These are phyloP conservation scores for Acacia acuminata DNA, from an alignment of 306 rosid species.

Conservation along the genomic window DNA sequence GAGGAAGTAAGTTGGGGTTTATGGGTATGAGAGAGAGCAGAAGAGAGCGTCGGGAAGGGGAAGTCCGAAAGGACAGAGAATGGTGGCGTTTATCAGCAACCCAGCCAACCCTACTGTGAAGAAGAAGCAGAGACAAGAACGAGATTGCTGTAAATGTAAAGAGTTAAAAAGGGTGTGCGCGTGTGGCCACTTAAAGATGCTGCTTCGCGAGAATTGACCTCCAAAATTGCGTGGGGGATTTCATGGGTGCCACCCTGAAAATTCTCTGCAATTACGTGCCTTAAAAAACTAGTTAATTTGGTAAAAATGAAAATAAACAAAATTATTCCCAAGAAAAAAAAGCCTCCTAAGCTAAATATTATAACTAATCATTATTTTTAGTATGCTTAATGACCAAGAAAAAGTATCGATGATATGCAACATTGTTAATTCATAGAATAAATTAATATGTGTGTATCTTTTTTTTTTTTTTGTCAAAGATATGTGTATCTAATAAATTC, in stretches of 20 bases:
- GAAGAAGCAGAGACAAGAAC: neutral
- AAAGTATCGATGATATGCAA: neutral
- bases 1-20: slow-evolving; percentile 29
- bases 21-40: slow-evolving; percentile 7
- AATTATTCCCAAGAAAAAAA: neutral
- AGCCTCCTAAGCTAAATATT: neutral
- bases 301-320: neutral
- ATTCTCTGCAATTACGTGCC: neutral
- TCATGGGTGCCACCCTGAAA: neutral
- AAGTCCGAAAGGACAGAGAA: neutral
- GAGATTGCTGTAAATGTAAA: neutral
- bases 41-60: neutral
- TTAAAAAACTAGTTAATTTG: neutral
- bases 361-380: no score
- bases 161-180: neutral
- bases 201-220: neutral
- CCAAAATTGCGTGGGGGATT: neutral
- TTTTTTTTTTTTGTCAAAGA: no score
- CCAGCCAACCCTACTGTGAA: slow-evolving; percentile 22
- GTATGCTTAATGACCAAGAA: no score
- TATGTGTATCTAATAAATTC: no score
- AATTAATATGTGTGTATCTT: no score
- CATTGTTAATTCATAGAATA: neutral
- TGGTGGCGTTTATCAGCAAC: slow-evolving; percentile 13
- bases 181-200: neutral